Percentiles rank a stretch among this genome's conserved stretches.
Conservation (phyloP, 495 filamentous ascomycete genomes). For the Podospora tetraspora region DNA sequence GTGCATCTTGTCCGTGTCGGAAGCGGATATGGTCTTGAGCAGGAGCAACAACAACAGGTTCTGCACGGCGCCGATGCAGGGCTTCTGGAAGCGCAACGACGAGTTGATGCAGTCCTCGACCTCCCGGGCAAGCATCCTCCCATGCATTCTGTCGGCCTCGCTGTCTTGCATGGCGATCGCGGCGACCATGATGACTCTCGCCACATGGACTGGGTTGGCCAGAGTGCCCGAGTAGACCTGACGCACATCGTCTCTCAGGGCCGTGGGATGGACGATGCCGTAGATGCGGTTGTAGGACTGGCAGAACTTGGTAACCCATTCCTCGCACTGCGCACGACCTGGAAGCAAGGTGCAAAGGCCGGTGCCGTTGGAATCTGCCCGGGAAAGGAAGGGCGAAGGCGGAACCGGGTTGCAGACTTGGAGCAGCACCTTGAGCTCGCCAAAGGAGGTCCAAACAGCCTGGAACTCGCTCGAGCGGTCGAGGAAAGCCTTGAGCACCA, state of each 20-base stretch:
- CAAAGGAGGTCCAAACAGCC: slow-evolving; percentile 14
- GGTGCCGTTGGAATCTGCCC: background rate
- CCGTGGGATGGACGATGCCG: slow-evolving; percentile 16
- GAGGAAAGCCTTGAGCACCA: slow-evolving; percentile 18
- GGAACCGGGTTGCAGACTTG: slow-evolving; percentile 1
- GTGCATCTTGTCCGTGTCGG: slow-evolving; percentile 23
- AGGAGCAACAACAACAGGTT: slow-evolving; percentile 16
- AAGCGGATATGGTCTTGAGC: slow-evolving; percentile 20
- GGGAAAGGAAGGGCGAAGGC: background rate
- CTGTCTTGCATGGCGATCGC: slow-evolving; percentile 21
- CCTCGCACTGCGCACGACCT: slow-evolving; percentile 13
- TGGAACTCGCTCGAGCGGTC: slow-evolving; percentile 18
- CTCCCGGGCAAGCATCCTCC: slow-evolving; percentile 12
- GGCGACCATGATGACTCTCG: slow-evolving; percentile 14
- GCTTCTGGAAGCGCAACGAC: slow-evolving; percentile 18
- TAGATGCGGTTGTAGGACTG: slow-evolving; percentile 20
- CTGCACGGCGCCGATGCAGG: slow-evolving; percentile 22
- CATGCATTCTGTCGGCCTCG: slow-evolving; percentile 14
- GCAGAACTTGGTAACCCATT: slow-evolving; percentile 14
- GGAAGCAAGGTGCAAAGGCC: slow-evolving; percentile 15
- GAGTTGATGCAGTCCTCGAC: slow-evolving; percentile 19
- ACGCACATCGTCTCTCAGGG: slow-evolving; percentile 10
- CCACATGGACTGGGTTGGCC: slow-evolving; percentile 13
- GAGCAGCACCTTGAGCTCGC: slow-evolving; percentile 18
- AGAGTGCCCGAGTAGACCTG: slow-evolving; percentile 12